Evolutionary conservation across 1,284 basidiomycete genomes (phyloP).

Genomic region (Malassezia psittaci): DNA sequence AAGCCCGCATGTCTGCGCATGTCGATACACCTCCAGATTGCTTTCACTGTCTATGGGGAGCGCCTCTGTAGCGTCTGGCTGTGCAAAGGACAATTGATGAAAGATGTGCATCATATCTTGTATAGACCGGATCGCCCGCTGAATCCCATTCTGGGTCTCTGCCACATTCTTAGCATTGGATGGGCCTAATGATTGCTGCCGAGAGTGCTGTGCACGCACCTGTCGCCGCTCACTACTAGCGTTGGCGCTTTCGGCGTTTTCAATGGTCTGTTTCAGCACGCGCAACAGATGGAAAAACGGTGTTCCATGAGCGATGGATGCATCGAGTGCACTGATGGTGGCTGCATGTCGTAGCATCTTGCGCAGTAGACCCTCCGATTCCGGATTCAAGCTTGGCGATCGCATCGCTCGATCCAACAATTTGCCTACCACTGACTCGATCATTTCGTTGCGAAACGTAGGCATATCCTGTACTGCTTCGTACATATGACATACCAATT

Average conservation of each 20-base stretch:
- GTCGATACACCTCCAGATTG: conserved; percentile 23
- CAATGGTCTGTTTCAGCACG: conserved; percentile 21
- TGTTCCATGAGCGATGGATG: background rate
- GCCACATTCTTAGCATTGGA: background rate
- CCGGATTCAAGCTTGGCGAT: conserved; percentile 21
- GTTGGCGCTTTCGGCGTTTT: background rate
- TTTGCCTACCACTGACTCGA: conserved; percentile 34
- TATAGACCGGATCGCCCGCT: conserved; percentile 22
- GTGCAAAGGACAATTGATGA: conserved; percentile 41
- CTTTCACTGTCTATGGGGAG: conserved; percentile 19
- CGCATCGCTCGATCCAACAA: conserved; percentile 27
- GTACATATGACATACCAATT: conserved; percentile 39
- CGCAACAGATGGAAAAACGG: background rate
- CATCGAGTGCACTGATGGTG: conserved; percentile 6
- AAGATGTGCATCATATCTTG: conserved; percentile 41
- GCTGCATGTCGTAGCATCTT: conserved; percentile 39
- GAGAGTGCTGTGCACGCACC: conserved; percentile 9
- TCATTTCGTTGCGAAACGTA: conserved; percentile 27
- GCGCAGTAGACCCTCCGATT: conserved; percentile 25
- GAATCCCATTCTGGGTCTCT: conserved; percentile 1
- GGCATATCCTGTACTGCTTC: conserved; percentile 37
- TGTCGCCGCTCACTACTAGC: background rate
- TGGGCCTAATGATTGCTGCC: conserved; percentile 10
- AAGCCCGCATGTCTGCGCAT: conserved; percentile 29
- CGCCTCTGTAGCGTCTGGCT: conserved; percentile 28